Evolutionary conservation across 2,329 filamentous ascomycete species (phyloP), one percentile per base, ranked within the genome.

Genomic region (Neospermospora avenae): DNA sequence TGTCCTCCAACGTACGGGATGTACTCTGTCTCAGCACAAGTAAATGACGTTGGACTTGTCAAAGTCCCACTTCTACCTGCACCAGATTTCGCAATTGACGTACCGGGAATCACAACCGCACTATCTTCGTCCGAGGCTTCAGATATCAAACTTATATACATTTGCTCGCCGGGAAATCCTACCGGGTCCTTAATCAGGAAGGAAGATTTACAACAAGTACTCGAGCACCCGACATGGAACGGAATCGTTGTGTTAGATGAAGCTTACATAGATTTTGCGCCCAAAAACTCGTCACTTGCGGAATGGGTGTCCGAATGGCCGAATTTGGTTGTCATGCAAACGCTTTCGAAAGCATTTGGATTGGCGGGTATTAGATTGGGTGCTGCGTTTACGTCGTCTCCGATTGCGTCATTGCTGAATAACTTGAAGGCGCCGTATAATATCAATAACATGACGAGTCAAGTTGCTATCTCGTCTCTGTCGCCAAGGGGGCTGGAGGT

Each of bases 1-100:
- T 98, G 93, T 72, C 95, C 95, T 18, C 95, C 95, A 0, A 99
- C 95, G 0, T 99, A 99, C 74, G 95, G 95, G 77, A 99, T 99
- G 95, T 99, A 99, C 79, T 81, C 85, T 49, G 95, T 99, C 18
- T 96, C 91, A 6, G 95, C 95, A 0, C 89, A 96, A 73, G 88
- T 97, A 67, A 99, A 99, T 78, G 95, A 98, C 72, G 81, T 99
- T 20, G 82, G 82, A 48, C 84, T 98, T 25, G 88, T 96, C 68
- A 91, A 89, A 73, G 86, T 98, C n/a, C 92, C 93, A 0, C 80
- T 98, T 22, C 82, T 90, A 51, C 81, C 83, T 1, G 83, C 86
- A 1, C 87, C 90, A 1, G 79, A 76, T 4, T 99, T 98, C 75
- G 81, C 80, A 46, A 81, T 97, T 67, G 86, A 95, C 74, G 79